phyloP scores from a whole-genome alignment of 2,329 filamentous ascomycete species.

The Cyclaneusma minus region DNA sequence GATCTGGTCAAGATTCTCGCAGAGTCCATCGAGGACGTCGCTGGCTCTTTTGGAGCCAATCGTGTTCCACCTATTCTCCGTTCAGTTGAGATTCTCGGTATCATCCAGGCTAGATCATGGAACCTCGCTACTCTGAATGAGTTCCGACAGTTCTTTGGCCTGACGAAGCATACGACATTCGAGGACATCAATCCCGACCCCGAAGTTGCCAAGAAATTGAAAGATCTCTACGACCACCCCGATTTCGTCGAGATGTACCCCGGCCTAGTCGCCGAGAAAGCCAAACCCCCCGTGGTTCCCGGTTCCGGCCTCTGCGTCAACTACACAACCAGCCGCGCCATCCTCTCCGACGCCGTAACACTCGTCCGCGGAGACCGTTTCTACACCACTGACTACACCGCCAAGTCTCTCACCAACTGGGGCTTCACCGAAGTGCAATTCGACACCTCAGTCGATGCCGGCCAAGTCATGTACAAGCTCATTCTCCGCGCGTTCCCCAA shows the following conservation, averaged over 20 bases:
- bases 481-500: constrained; percentile 66
- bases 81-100: constrained; percentile 66
- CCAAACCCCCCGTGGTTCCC: constrained; percentile 32
- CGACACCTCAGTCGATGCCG: constrained; percentile 61
- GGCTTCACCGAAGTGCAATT: constrained; percentile 55
- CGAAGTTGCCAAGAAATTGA: constrained; percentile 47
- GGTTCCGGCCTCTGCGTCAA: constrained; percentile 28
- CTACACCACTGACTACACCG: constrained; percentile 32
- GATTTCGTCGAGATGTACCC: constrained; percentile 39
- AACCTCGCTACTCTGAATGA: constrained; percentile 62
- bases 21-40: constrained; percentile 60
- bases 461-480: constrained; percentile 74
- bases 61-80: constrained; percentile 62
- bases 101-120: constrained; percentile 64
- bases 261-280: constrained; percentile 37
- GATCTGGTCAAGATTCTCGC: constrained; percentile 57
- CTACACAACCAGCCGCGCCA: constrained; percentile 27
- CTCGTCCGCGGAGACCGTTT: constrained; percentile 32
- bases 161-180: constrained; percentile 62
- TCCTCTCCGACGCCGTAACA: constrained; percentile 30
- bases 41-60: constrained; percentile 52
- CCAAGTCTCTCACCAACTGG: constrained; percentile 68
- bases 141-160: constrained; percentile 67
- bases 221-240: constrained; percentile 45
- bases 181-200: constrained; percentile 74